Conservation (phyloP, 805 yeast genomes). For the Tetrapisispora fleetii region DNA sequence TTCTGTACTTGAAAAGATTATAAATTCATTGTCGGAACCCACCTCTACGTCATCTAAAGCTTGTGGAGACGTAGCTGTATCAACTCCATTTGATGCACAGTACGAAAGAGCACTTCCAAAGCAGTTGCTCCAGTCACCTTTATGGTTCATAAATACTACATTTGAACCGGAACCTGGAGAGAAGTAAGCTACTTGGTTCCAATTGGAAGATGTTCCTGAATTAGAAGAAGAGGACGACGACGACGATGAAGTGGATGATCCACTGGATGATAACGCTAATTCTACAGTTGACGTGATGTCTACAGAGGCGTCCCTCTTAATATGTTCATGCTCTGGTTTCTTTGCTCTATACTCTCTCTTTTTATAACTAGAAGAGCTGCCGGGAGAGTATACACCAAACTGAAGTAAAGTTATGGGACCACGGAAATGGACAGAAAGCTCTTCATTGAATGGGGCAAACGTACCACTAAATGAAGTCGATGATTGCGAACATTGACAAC, state of each 20-base stretch:
- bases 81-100: constrained; percentile 66
- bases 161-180: constrained; percentile 61
- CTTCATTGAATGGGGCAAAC: constrained; percentile 61
- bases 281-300: constrained; percentile 4
- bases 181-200: constrained; percentile 73
- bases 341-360: constrained; percentile 35
- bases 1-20: constrained; percentile 62
- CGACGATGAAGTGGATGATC: constrained; percentile 23
- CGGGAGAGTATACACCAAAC: constrained; percentile 81
- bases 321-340: constrained; percentile 37
- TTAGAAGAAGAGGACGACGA: constrained; percentile 24
- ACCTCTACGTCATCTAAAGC: constrained; percentile 60
- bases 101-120: constrained; percentile 91
- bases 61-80: constrained; percentile 59
- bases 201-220: constrained; percentile 31
- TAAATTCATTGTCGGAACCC: constrained; percentile 65
- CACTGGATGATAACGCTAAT: constrained; percentile 1
- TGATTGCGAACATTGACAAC: constrained; percentile 60
- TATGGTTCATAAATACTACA: constrained; percentile 72
- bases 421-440: constrained; percentile 66
- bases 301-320: constrained; percentile 44
- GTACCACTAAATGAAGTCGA: constrained; percentile 49
- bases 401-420: constrained; percentile 56
- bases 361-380: constrained; percentile 33
- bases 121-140: constrained; percentile 72